phyloP scores from a whole-genome alignment of 179 eudicot species.

The Beta lomatogona region DNA sequence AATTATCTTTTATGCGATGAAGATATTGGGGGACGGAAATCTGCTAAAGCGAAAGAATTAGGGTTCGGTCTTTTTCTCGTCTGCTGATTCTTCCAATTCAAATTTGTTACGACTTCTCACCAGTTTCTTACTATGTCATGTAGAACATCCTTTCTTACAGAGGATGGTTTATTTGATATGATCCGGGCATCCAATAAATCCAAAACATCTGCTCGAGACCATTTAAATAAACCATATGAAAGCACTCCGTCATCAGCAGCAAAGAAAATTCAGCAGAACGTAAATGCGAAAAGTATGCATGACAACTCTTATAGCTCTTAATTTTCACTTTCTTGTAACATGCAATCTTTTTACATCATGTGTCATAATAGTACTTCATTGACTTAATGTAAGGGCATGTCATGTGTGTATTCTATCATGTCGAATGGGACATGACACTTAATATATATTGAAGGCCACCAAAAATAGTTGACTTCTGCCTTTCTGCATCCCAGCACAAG shows the following conservation, averaged over 20 bases:
- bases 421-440: neutral
- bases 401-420: neutral
- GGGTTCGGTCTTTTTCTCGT: conserved; percentile 52
- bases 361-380: neutral
- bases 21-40: conserved; percentile 92
- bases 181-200: conserved; percentile 66
- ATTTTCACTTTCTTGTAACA: conserved; percentile 13
- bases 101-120: conserved; percentile 15
- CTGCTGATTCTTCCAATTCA: conserved; percentile 11
- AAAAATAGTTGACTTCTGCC: too few relatives aligned
- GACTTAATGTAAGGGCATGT: neutral
- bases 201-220: conserved; percentile 42
- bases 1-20: conserved; percentile 92
- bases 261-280: conserved; percentile 57
- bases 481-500: too few relatives aligned
- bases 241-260: conserved; percentile 43
- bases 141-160: conserved; percentile 82
- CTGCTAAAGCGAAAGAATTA: conserved; percentile 83
- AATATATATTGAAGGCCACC: neutral
- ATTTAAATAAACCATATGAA: conserved; percentile 46
- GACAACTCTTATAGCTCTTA: neutral
- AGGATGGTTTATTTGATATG: conserved; percentile 85
- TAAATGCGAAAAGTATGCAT: conserved; percentile 60
- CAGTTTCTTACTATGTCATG: conserved; percentile 24
- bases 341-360: neutral